phyloP scores from a whole-genome alignment of 495 filamentous ascomycete genomes.

The Hyaloscypha hepaticicola region DNA sequence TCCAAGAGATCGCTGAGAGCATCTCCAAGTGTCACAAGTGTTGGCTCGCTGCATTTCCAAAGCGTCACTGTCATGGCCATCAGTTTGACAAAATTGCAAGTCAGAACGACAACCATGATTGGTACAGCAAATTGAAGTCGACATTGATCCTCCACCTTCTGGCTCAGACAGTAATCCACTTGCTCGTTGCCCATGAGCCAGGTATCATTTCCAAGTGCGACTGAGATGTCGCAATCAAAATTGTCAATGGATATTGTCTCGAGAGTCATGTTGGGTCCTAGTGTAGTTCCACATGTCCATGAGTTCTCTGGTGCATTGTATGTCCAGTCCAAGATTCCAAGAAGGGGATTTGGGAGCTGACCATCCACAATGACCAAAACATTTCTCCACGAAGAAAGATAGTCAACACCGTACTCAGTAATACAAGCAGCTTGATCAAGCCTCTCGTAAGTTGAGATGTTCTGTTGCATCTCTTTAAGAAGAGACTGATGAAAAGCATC shows the following conservation, averaged over 20 bases:
- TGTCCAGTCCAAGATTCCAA: conserved; percentile 19
- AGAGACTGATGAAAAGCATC: conserved; percentile 9
- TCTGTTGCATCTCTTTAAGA: conserved; percentile 23
- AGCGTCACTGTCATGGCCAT: conserved; percentile 38
- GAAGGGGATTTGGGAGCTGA: conserved; percentile 1
- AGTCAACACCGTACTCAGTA: conserved; percentile 33
- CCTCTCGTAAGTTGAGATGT: conserved; percentile 20
- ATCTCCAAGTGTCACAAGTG: conserved; percentile 52
- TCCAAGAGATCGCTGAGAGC: conserved; percentile 49
- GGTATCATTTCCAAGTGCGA: conserved; percentile 19
- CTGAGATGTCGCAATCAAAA: conserved; percentile 19
- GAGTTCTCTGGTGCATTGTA: conserved; percentile 17
- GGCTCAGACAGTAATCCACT: conserved; percentile 44
- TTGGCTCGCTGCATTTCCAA: conserved; percentile 24
- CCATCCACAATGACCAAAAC: conserved; percentile 21
- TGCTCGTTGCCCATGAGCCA: conserved; percentile 12
- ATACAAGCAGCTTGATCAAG: conserved; percentile 38
- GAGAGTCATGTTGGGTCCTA: conserved; percentile 17
- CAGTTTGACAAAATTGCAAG: conserved; percentile 42
- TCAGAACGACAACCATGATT: conserved; percentile 42
- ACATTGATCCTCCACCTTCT: conserved; percentile 37
- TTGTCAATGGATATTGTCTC: conserved; percentile 14
- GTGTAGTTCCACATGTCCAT: conserved; percentile 13
- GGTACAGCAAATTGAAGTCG: conserved; percentile 42
- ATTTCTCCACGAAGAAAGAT: conserved; percentile 31